A percentile compares a stretch with the other conserved stretches of the same genome.
Evolutionary conservation across 2,329 filamentous ascomycete genomes (phyloP).

Genomic region (Pseudocercospora vitis): DNA sequence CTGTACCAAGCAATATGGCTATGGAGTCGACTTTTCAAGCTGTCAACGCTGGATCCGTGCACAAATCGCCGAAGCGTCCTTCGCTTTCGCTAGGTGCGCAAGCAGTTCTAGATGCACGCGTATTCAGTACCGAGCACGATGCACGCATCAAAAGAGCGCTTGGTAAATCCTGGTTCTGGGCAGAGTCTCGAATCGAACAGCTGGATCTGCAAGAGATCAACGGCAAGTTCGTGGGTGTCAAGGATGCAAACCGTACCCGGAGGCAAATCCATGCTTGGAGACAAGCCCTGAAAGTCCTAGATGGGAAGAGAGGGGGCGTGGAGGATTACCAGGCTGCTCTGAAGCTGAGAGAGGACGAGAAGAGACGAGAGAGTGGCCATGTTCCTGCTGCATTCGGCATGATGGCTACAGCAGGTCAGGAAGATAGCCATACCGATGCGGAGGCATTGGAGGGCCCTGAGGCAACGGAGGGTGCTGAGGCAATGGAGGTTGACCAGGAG

Average conservation of each 20-base stretch:
- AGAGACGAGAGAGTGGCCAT: slow-evolving; percentile 10
- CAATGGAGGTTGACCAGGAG: slow-evolving; percentile 12
- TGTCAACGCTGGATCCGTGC: slow-evolving; percentile 22
- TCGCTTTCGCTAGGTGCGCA: slow-evolving; percentile 43
- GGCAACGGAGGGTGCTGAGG: slow-evolving; percentile 4
- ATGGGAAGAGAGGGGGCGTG: slow-evolving; percentile 30
- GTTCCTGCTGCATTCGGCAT: slow-evolving; percentile 16
- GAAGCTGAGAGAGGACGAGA: slow-evolving; percentile 22
- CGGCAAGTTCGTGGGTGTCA: slow-evolving; percentile 23
- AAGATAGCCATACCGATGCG: slow-evolving; percentile 16
- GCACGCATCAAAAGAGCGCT: slow-evolving; percentile 44
- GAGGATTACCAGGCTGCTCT: slow-evolving; percentile 31
- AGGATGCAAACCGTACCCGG: slow-evolving; percentile 22
- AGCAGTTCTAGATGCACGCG: slow-evolving; percentile 49
- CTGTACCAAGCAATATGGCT: slow-evolving; percentile 28
- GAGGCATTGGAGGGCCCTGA: slow-evolving; percentile 12
- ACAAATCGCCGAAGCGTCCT: background rate
- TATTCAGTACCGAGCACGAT: slow-evolving; percentile 50
- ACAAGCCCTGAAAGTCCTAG: slow-evolving; percentile 31
- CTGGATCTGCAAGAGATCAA: slow-evolving; percentile 49
- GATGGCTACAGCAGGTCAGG: slow-evolving; percentile 17
- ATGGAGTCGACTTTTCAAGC: slow-evolving; percentile 19
- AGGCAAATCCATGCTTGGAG: slow-evolving; percentile 30
- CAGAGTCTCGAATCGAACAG: slow-evolving; percentile 56
- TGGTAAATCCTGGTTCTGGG: slow-evolving; percentile 57